Conservation (phyloP, 1,284 basidiomycete species). For the Cutaneotrichosporon mucoides region DNA sequence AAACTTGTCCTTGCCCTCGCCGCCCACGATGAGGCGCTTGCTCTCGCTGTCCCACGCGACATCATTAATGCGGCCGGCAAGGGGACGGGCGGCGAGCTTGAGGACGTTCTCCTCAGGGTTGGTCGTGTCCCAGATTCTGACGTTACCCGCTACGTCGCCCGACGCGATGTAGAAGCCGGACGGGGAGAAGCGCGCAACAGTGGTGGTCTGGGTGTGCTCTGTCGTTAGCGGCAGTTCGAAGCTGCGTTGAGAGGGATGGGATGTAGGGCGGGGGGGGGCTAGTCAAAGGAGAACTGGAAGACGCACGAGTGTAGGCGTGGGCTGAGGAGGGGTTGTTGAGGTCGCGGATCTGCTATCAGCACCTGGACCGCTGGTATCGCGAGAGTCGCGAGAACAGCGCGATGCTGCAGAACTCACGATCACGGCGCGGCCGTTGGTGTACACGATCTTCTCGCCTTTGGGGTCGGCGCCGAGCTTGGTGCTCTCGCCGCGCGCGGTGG, state of each 20-base stretch:
- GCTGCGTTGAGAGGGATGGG: no score
- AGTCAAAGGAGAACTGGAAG: no score
- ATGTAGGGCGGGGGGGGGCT: no score
- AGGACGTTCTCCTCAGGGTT: conserved; percentile 73
- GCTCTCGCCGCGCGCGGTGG: conserved; percentile 56
- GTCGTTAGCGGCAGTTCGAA: conserved; percentile 26
- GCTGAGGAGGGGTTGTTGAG: conserved; percentile 49
- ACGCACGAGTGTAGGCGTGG: conserved; percentile 46
- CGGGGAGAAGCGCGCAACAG: conserved; percentile 86
- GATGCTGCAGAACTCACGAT: conserved; percentile 58
- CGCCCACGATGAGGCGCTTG: conserved; percentile 93
- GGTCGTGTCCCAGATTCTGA: conserved; percentile 89
- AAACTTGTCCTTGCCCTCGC: conserved; percentile 89
- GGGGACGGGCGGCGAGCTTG: conserved; percentile 77
- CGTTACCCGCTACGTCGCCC: conserved; percentile 72
- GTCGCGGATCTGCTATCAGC: conserved; percentile 57
- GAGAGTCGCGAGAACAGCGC: no score
- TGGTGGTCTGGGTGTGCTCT: conserved; percentile 78
- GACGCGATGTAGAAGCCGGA: conserved; percentile 95
- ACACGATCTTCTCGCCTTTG: conserved; percentile 77
- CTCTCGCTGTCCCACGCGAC: conserved; percentile 95
- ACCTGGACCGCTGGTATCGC: not conserved
- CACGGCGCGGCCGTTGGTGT: conserved; percentile 78
- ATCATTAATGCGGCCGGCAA: conserved; percentile 84
- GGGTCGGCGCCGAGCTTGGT: conserved; percentile 72